phyloP scores from a whole-genome alignment of 129 eudicot genomes.

The Scalesia atractyloides region DNA sequence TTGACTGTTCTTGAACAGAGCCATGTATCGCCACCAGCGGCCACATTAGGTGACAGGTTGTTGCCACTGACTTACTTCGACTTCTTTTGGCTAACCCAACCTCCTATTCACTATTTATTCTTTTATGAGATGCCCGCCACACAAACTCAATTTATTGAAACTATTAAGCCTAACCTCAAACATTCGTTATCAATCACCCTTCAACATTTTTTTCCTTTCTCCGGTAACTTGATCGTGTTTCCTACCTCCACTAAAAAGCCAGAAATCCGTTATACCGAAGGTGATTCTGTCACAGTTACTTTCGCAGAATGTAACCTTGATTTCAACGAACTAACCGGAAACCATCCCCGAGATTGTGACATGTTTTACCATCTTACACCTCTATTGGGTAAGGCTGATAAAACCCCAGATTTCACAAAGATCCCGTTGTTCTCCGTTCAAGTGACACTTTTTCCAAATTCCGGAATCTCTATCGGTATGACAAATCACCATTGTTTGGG shows the following conservation, averaged over 20 bases:
- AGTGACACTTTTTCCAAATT: conserved; percentile 44
- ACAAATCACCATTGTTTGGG: neutral
- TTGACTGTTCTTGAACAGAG: conserved; percentile 27
- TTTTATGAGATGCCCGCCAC: conserved; percentile 38
- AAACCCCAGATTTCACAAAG: neutral
- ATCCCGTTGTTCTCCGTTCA: conserved; percentile 35
- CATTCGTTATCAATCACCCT: conserved; percentile 45
- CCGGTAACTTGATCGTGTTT: conserved; percentile 33
- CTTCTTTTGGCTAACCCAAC: conserved; percentile 36
- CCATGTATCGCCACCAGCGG: conserved; percentile 38
- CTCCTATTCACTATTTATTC: conserved; percentile 43
- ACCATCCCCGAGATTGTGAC: conserved; percentile 31
- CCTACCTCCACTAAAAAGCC: conserved; percentile 21
- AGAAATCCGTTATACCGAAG: conserved; percentile 20
- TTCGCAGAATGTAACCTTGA: conserved; percentile 32
- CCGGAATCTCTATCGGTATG: conserved; percentile 40
- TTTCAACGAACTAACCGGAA: conserved; percentile 28
- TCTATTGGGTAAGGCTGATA: conserved; percentile 1
- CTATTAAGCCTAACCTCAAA: conserved; percentile 37
- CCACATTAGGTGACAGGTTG: conserved; percentile 2
- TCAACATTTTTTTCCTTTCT: conserved; percentile 37
- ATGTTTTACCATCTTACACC: conserved; percentile 40
- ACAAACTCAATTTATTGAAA: conserved; percentile 27
- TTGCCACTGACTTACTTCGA: conserved; percentile 46
- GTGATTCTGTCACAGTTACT: conserved; percentile 29